Evolutionary conservation across 2,329 filamentous ascomycete genomes (phyloP).

Genomic region (Xylaria sp.): DNA sequence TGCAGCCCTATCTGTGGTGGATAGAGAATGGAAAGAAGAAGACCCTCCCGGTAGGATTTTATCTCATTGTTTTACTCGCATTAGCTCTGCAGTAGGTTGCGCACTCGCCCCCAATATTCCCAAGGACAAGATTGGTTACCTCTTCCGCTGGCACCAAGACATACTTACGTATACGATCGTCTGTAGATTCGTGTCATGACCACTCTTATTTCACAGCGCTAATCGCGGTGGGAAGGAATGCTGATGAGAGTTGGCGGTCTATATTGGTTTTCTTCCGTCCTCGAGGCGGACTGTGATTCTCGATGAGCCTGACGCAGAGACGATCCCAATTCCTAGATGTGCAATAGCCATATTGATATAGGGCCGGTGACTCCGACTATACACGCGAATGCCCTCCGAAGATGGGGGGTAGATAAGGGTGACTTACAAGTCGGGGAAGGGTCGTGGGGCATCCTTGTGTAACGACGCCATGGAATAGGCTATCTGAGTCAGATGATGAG

Average conservation of each 20-base stretch:
- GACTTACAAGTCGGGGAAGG: slow-evolving; percentile 4
- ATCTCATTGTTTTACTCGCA: slow-evolving; percentile 7
- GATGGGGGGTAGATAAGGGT: slow-evolving; percentile 23
- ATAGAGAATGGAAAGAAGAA: not conserved
- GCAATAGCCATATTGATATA: slow-evolving; percentile 20
- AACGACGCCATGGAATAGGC: slow-evolving; percentile 18
- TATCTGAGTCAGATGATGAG: slow-evolving; percentile 37
- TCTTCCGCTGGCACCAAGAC: slow-evolving; percentile 8
- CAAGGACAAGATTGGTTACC: not conserved
- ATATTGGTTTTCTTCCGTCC: not conserved
- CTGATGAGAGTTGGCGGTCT: not conserved
- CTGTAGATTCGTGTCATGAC: not conserved
- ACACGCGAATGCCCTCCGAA: not conserved
- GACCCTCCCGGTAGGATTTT: slow-evolving; percentile 1
- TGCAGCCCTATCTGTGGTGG: slow-evolving; percentile 18
- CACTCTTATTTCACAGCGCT: slow-evolving; percentile 6
- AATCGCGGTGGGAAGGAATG: slow-evolving; percentile 11
- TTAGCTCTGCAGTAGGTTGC: slow-evolving; percentile 8
- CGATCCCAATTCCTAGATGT: not conserved
- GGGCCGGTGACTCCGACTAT: slow-evolving; percentile 25
- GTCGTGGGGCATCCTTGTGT: not conserved
- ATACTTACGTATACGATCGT: not conserved
- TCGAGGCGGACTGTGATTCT: not conserved
- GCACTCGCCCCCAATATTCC: not conserved
- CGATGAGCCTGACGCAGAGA: not conserved